phyloP scores from a whole-genome alignment of 768 basidiomycete genomes.

The Polyporus arcularius region DNA sequence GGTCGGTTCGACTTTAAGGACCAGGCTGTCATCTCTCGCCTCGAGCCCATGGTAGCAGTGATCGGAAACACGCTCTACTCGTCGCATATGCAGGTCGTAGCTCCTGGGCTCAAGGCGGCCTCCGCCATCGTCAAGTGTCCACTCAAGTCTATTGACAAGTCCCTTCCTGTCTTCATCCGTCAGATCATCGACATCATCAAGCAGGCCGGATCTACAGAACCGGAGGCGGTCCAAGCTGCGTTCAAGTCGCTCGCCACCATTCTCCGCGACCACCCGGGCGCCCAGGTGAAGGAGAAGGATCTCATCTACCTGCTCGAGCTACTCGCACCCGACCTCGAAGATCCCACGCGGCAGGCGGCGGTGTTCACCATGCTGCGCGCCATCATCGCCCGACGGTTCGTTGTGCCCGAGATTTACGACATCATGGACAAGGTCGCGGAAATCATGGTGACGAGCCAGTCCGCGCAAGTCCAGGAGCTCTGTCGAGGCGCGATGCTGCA shows the following conservation, averaged over 20 bases:
- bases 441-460: conserved; percentile 92
- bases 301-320: conserved; percentile 85
- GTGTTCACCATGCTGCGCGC: conserved; percentile 89
- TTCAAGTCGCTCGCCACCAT: conserved; percentile 85
- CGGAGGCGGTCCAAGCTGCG: conserved; percentile 86
- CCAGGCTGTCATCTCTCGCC: conserved; percentile 66
- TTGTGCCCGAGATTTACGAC: conserved; percentile 96
- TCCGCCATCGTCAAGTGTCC: conserved; percentile 85
- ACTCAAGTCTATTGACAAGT: conserved; percentile 68
- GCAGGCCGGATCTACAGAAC: conserved; percentile 82
- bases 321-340: conserved; percentile 87
- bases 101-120: conserved; percentile 75
- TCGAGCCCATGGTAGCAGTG: conserved; percentile 83
- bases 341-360: conserved; percentile 78
- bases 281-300: conserved; percentile 87
- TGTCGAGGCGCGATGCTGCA: conserved; percentile 88
- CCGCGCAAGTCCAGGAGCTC: conserved; percentile 85
- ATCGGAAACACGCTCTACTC: conserved; percentile 95
- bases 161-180: conserved; percentile 78
- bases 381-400: conserved; percentile 87
- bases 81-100: conserved; percentile 69
- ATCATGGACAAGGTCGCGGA: conserved; percentile 92
- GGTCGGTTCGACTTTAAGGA: conserved; percentile 87
- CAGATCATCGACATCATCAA: conserved; percentile 85
- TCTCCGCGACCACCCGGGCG: conserved; percentile 83